Evolutionary conservation across 1,284 basidiomycete genomes (phyloP), one percentile per base, ranked within the genome.

Genomic region (Boletus subluridellus): DNA sequence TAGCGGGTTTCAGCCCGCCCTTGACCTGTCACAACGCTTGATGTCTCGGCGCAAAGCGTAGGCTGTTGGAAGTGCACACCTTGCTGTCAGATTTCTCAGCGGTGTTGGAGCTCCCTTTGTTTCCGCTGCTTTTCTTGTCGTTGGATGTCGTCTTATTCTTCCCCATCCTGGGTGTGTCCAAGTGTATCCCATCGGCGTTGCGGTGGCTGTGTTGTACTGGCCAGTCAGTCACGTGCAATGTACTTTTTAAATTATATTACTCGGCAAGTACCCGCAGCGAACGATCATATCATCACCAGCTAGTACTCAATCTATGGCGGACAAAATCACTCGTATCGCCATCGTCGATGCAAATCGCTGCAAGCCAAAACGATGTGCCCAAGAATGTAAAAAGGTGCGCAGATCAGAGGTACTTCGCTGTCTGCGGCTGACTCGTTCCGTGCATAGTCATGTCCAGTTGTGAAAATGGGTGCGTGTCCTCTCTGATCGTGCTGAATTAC

Each of bases 291-390:
- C 59, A 54, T 21, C 47, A 38, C 24, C 24, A 21, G 49, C 49
- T 48, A 61, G 39, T 28, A 55, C 44, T 55, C 48, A 34, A 57
- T 59, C 60, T 46, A 90, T 90, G 89, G 79, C 87, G 24, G 94
- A 95, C 80, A 95, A 94, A 77, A 94, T 96, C 67, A 97, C 94
- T 52, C 89, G 95, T 82, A 94, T 97, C 69, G 94, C 94, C 63
- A 94, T 97, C 72, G 92, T 97, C 68, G 92, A 95, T 69, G 74
- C 92, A 44, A 95, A 96, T 79, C 86, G 90, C 68, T 97, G 94
- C 79, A 95, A 95, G 72, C 94, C 94, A 21, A 96, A 97, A 75
- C 78, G 90, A 77, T 95, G 92, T 69, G 89, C 91, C 11, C 92
- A 93, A 69, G 93, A 95, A 75, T 94, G 93, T 76, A 95, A 93